A percentile compares a stretch with the other conserved stretches of the same genome.
Evolutionary conservation across 352 stramenopile species (phyloP).

Genomic region (Phytophthora kernoviae): DNA sequence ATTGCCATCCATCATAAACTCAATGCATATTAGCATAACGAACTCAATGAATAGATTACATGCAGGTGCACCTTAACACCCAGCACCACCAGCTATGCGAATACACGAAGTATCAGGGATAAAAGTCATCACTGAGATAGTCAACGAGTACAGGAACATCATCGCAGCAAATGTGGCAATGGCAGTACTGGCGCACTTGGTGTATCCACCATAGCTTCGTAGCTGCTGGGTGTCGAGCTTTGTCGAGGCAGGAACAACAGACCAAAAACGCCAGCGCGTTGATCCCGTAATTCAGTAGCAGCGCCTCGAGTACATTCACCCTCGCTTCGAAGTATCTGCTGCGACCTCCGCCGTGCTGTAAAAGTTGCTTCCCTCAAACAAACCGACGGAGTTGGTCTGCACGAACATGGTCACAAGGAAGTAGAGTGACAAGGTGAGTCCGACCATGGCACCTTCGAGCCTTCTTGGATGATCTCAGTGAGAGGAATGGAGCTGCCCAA

Average conservation of each 20-base stretch:
- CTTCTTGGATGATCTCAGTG: conserved; percentile 51
- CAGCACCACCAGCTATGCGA: conserved; percentile 38
- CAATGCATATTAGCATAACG: no score
- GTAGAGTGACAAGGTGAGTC: conserved; percentile 40
- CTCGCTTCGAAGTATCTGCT: conserved; percentile 16
- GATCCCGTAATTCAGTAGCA: conserved; percentile 38
- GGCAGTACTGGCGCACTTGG: conserved; percentile 35
- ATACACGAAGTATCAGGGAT: conserved; percentile 36
- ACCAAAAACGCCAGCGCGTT: conserved; percentile 31
- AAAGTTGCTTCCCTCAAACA: conserved; percentile 40
- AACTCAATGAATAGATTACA: conserved; percentile 14
- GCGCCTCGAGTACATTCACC: conserved; percentile 28
- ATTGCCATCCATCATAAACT: no score
- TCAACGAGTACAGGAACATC: conserved; percentile 41
- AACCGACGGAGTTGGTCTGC: conserved; percentile 26
- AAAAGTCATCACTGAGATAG: conserved; percentile 50
- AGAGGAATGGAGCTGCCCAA: conserved; percentile 37
- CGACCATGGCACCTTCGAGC: conserved; percentile 46
- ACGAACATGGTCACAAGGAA: conserved; percentile 39
- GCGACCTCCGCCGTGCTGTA: conserved; percentile 18
- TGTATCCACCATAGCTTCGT: conserved; percentile 57
- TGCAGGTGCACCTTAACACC: conserved; percentile 35
- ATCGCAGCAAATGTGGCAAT: conserved; percentile 28
- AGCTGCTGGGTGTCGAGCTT: conserved; percentile 53
- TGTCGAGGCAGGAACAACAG: conserved; percentile 41